Conservation (phyloP, 139 green algal species). For the Yamagishiella unicocca region DNA sequence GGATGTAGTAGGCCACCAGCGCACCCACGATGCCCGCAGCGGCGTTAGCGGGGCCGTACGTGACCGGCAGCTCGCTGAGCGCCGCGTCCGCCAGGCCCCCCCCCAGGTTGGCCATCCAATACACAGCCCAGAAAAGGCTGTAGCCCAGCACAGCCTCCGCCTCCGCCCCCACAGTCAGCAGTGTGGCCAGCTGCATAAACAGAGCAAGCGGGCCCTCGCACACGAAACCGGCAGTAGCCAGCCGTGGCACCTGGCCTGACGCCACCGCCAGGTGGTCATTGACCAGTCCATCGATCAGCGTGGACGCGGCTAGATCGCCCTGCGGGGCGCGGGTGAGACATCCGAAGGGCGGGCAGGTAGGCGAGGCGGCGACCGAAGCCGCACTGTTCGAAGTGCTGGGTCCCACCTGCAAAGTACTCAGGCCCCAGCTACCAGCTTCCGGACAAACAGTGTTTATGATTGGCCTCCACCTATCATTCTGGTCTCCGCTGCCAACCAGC, state of each 20-base stretch:
- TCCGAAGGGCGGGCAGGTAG: no score
- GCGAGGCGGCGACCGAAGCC: no score
- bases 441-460: no score
- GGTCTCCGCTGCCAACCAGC: no score
- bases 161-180: slow-evolving; percentile 33
- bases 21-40: slow-evolving; percentile 41
- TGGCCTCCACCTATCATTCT: no score
- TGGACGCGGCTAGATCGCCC: slow-evolving; percentile 26
- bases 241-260: slow-evolving; percentile 1
- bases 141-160: slow-evolving; percentile 34
- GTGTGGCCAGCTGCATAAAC: slow-evolving; percentile 38
- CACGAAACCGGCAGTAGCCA: slow-evolving; percentile 32
- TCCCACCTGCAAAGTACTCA: no score
- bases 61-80: slow-evolving; percentile 27
- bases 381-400: no score
- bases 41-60: slow-evolving; percentile 32
- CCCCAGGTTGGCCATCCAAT: slow-evolving; percentile 5
- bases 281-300: slow-evolving; percentile 12
- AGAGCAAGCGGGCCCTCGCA: slow-evolving; percentile 15
- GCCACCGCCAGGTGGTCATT: slow-evolving; percentile 47
- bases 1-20: slow-evolving; percentile 6
- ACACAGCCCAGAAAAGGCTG: slow-evolving; percentile 31
- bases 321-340: not conserved
- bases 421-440: no score
- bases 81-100: slow-evolving; percentile 14